Evolutionary conservation across 768 basidiomycete species (phyloP), one percentile per base, ranked within the genome.

Genomic region (Suillus ampliporus): DNA sequence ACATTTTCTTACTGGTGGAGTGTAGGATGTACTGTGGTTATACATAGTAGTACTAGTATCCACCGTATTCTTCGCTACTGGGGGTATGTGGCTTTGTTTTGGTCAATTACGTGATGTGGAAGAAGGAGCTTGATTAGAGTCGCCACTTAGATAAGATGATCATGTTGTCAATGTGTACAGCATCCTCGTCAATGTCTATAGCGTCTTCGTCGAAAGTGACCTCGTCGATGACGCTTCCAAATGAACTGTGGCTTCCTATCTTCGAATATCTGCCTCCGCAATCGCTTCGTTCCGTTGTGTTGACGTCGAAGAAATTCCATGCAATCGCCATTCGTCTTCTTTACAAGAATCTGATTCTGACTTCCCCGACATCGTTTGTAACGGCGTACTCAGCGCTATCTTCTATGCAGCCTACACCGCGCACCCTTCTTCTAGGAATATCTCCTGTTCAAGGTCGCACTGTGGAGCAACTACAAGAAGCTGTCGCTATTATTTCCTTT

Each of bases 171-270:
- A 31, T 31, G 31, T 31, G 4, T 31, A 31, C 31, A 31, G 31
- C 31, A 6, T 31, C 15, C 15, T 26, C 47, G 17, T 50, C 48
- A 50, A 31, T 50, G 17, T 50, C 17, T 15, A 28, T 17, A 48
- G 47, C 14, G 47, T 48, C 47, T 26, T 48, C 47, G 47, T 26
- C 47, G 47, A 46, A 21, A 46, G 2, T 47, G 46, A 3, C 6
- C 23, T n/a, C 60, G 31, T 59, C 64, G 5, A 52, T 38, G 31
- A 48, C 21, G 10, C 63, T 80, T 35, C 79, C 79, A 1, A 73
- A 71, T 53, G 79, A 80, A 44, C 68, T 80, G 1, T 80, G 79
- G 79, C 68, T 79, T 66, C 65, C 65, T 58, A 73, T 80, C 31
- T 80, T 80, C 47, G 78, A 77, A 43, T 66, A 70, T 13, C 65